Conservation (phyloP, 2,329 filamentous ascomycete genomes). For the Aspergillus ibericus region DNA sequence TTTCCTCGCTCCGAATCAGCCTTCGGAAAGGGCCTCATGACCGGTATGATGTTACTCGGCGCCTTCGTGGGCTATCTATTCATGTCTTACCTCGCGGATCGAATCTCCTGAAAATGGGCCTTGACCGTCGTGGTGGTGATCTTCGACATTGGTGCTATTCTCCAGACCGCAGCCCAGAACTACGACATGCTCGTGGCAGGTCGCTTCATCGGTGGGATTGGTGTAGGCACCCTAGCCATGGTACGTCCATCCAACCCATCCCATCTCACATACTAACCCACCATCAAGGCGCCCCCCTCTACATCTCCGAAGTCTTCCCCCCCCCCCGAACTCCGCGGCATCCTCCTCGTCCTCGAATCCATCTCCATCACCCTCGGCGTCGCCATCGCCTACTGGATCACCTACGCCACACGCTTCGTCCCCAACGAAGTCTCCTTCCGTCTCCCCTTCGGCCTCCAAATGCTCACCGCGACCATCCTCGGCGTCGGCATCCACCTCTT, state of each 20-base stretch:
- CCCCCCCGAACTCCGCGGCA: conserved; percentile 26
- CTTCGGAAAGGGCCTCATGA: conserved; percentile 32
- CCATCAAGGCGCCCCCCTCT: conserved; percentile 41
- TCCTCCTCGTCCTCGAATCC: conserved; percentile 24
- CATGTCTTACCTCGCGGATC: conserved; percentile 41
- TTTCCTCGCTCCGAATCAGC: conserved; percentile 28
- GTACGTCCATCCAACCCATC: conserved; percentile 22
- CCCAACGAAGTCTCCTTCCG: conserved; percentile 25
- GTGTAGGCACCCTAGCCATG: conserved; percentile 38
- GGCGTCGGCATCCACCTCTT: conserved; percentile 62
- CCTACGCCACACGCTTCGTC: conserved; percentile 49
- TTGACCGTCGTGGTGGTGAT: conserved; percentile 30
- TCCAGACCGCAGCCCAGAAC: conserved; percentile 34
- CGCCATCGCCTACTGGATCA: conserved; percentile 34
- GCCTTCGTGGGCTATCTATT: conserved; percentile 39
- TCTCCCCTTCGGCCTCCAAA: conserved; percentile 65
- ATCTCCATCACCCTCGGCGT: conserved; percentile 28
- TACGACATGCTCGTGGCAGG: conserved; percentile 34
- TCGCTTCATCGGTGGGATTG: conserved; percentile 40
- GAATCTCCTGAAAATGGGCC: conserved; percentile 45
- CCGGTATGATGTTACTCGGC: conserved; percentile 46
- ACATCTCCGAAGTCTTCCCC: conserved; percentile 50
- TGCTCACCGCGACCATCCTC: conserved; percentile 62
- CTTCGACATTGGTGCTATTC: conserved; percentile 47
- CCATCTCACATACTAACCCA: not conserved